Conservation (phyloP, 495 filamentous ascomycete species). For the Penicillium steckii region DNA sequence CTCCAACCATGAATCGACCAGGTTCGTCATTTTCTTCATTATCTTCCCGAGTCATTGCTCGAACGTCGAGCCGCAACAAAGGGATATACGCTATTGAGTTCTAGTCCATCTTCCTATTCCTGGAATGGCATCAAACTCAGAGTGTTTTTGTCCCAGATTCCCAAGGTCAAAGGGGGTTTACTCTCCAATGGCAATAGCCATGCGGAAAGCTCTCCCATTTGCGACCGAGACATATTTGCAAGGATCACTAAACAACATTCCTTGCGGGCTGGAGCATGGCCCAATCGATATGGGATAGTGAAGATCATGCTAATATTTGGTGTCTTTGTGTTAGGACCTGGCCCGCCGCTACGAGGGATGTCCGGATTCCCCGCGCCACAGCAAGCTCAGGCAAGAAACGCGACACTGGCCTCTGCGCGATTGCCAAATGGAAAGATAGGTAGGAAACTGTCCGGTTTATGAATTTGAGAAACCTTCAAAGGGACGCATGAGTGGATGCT, state of each 20-base stretch:
- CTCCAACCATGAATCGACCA: constrained; percentile 41
- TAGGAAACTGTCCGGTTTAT: constrained; percentile 38
- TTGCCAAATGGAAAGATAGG: constrained; percentile 76
- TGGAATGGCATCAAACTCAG: background rate
- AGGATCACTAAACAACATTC: constrained; percentile 19
- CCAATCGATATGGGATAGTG: constrained; percentile 4
- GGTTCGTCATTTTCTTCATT: constrained; percentile 36
- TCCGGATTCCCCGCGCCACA: constrained; percentile 68
- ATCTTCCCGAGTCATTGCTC: constrained; percentile 7
- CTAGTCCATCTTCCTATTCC: background rate
- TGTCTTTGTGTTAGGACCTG: constrained; percentile 49
- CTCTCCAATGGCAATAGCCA: constrained; percentile 26
- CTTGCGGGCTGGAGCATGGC: constrained; percentile 17
- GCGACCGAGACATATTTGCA: constrained; percentile 30
- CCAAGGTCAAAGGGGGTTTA: constrained; percentile 1
- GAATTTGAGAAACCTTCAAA: background rate
- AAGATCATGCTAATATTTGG: constrained; percentile 30
- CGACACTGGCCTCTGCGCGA: constrained; percentile 58
- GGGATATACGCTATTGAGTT: constrained; percentile 2
- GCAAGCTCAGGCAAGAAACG: constrained; percentile 60
- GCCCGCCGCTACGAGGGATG: constrained; percentile 67
- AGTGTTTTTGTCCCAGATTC: background rate
- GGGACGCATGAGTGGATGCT: constrained; percentile 19
- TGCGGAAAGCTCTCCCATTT: constrained; percentile 21
- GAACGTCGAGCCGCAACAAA: constrained; percentile 8